Base-by-base conservation (phyloP, 2,329 filamentous ascomycete species). In the Phoma herbarum region DNA sequence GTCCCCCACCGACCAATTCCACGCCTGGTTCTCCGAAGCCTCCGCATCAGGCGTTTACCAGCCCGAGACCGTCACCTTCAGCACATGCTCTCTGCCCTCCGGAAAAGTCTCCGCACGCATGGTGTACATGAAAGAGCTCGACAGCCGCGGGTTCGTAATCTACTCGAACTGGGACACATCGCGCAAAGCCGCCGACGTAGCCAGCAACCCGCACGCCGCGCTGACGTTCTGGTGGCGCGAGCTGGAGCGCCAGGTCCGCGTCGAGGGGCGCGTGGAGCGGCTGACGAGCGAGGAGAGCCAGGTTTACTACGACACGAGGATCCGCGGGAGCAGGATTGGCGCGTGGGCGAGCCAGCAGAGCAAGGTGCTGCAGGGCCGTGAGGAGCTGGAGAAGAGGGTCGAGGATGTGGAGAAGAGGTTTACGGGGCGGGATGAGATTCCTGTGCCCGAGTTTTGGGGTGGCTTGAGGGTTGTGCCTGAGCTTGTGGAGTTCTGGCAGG, bases 81-180 rank as follows among this genome's bases (percentile, higher is more conserved):
- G 20, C 71, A 93, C 90, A 1, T 83, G 99, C 1, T 90, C 93
- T 23, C 84, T 98, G 4, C 94, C 94, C 1, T 90, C 88, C 0
- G 95, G 95, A 60, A 88, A 90, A 45, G 90, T 98, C 20, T 92
- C 88, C 45, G 89, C 91, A 3, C 91, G 95, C 59, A 85, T 92
- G 67, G 92, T 99, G 35, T 99, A 98, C 79, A 85, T 99, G 66
- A 99, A 99, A 80, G 95, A 98, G 82, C 87, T 98, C 23, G 93
- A 98, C 77, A 78, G 82, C 5, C 78, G 76, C 20, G 93, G 93
- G 16, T 99, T 96, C 79, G 92, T 98, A 42, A 84, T 99, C 47
- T 99, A 98, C 83, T 90, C 87, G 72, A 99, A 99, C 78, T 94
- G 93, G 81, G 93, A 87, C 60, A 95, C 91, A 0, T 91, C 88